Evolutionary conservation across 306 rosid species (phyloP), one percentile per base, ranked within the genome.

Genomic region (Rosa persica): DNA sequence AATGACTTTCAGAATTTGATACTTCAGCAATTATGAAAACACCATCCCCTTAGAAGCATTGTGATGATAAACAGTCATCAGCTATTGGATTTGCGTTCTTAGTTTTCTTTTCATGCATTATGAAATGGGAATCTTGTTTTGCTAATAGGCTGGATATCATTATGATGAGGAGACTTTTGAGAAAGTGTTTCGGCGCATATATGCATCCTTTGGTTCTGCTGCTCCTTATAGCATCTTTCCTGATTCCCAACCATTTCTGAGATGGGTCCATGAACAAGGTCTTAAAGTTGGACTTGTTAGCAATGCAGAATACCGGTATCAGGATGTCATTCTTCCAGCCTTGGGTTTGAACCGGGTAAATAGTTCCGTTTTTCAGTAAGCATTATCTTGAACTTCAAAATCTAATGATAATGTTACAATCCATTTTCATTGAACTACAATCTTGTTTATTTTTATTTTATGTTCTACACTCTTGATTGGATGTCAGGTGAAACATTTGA

Each of bases 111-210:
- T 60, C 16, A 38, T 40, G 23, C 10, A 27, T 75, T 61, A 47
- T 75, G 74, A 49, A 72, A 49, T 67, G 47, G 54, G 52, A 58
- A 39, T 64, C 39, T 78, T 88, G 55, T 86, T 78, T 90, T 86
- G 52, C 25, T 83, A 55, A 60, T 90, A 95, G 97, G 98, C 98
- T 83, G 97, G 98, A 80, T 95, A 92, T 84, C 93, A 88, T 4
- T 92, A 90, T 34, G 97, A 95, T 11, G 98, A 95, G 85, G 98
- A 95, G 89, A 95, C 97, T 52, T 95, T 95, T 87, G 98, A 92
- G 84, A 95, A 95, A 78, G 91, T 95, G 80, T 95, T 95, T 82
- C 85, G 85, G 67, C 97, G 97, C 81, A 95, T 95, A 82, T 92
- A 92, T 82, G 77, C 97, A 48, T 86, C 98, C 6, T 93, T 95